phyloP scores from a whole-genome alignment of 768 basidiomycete genomes.

The Infundibulicybe gibba region DNA sequence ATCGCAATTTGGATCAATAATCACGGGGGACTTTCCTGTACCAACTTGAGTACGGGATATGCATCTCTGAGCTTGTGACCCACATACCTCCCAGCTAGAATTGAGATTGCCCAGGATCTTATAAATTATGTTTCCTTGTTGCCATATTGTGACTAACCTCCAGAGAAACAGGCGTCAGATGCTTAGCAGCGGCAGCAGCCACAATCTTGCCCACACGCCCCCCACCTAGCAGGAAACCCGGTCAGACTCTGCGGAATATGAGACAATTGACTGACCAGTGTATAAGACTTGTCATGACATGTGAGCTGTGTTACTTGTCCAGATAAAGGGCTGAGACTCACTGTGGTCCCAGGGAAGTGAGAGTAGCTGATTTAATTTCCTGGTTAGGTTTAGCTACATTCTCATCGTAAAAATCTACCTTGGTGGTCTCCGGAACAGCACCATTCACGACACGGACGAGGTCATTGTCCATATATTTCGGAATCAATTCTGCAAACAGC shows the following conservation, averaged over 20 bases:
- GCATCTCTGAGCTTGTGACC: background rate
- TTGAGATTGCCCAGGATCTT: background rate
- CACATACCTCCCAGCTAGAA: conserved; percentile 43
- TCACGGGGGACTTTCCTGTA: conserved; percentile 66
- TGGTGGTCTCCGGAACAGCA: conserved; percentile 59
- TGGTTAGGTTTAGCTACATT: background rate
- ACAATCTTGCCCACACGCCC: conserved; percentile 65
- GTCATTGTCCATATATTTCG: conserved; percentile 71
- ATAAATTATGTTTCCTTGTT: background rate
- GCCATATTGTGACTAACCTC: conserved; percentile 23
- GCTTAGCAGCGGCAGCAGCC: conserved; percentile 71
- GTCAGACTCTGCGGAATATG: background rate
- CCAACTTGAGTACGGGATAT: background rate
- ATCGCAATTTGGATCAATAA: conserved; percentile 70
- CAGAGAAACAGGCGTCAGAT: conserved; percentile 61
- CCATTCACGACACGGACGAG: conserved; percentile 70
- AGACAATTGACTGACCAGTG: conserved; percentile 44
- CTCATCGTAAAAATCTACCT: conserved; percentile 18
- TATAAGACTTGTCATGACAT: conserved; percentile 45
- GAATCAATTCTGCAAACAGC: conserved; percentile 63
- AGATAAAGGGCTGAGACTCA: conserved; percentile 16
- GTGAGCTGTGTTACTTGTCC: background rate
- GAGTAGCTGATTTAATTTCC: conserved; percentile 43
- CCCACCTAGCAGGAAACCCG: conserved; percentile 39
- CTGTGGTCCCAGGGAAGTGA: conserved; percentile 65